Conservation (phyloP, 83 land plant genomes). For the Isoetes engelmannii region DNA sequence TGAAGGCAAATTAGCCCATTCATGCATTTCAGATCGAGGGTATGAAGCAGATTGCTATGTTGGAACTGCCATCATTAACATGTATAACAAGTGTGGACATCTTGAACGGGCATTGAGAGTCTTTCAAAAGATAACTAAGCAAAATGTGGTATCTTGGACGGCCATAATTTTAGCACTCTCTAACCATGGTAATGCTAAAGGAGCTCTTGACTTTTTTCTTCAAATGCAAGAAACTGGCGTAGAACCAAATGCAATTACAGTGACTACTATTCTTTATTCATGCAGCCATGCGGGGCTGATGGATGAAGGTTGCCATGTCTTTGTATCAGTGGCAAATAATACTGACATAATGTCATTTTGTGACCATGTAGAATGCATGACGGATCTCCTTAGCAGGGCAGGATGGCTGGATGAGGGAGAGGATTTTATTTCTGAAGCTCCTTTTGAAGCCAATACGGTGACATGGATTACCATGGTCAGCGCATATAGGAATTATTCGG, state of each 20-base stretch:
- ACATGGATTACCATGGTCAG: slow-evolving; percentile 15
- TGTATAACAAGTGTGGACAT: slow-evolving; percentile 13
- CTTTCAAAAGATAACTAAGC: slow-evolving; percentile 4
- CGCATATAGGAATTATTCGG: slow-evolving; percentile 5
- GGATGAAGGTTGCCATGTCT: background rate
- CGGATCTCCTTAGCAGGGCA: slow-evolving; percentile 12
- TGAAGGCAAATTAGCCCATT: background rate
- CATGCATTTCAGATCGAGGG: background rate
- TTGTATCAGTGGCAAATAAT: background rate
- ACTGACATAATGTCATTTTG: background rate
- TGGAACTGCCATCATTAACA: slow-evolving; percentile 4
- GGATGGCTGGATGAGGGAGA: slow-evolving; percentile 13
- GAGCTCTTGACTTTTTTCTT: background rate
- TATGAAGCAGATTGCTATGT: slow-evolving; percentile 8
- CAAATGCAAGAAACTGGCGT: background rate
- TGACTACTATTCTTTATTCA: background rate
- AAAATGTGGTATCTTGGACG: slow-evolving; percentile 4
- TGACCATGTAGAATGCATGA: slow-evolving; percentile 14
- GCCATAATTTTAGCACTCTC: slow-evolving; percentile 5
- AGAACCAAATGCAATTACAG: background rate
- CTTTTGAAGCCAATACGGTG: slow-evolving; percentile 8
- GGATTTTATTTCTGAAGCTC: background rate
- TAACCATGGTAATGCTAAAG: slow-evolving; percentile 7
- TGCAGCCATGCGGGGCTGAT: slow-evolving; percentile 15
- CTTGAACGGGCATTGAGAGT: background rate